Evolutionary conservation across 2,329 filamentous ascomycete species (phyloP).

Genomic region (Microsporum ferrugineum): DNA sequence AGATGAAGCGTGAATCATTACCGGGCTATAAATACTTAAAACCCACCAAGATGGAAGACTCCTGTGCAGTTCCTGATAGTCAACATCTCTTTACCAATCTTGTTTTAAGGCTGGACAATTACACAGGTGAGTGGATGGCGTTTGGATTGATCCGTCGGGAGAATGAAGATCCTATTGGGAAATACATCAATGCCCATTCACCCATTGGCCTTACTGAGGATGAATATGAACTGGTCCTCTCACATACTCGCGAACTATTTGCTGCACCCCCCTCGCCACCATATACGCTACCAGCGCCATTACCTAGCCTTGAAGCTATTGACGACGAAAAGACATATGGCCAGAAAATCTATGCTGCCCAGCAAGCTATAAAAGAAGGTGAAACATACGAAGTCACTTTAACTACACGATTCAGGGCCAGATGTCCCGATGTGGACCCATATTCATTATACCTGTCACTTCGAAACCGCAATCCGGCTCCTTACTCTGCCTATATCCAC

Average conservation of each 20-base stretch:
- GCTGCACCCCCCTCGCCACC: slow-evolving; percentile 3
- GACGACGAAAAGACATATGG: slow-evolving; percentile 45
- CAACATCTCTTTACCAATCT: slow-evolving; percentile 12
- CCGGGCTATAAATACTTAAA: slow-evolving; percentile 10
- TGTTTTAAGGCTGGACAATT: slow-evolving; percentile 12
- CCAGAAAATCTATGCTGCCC: slow-evolving; percentile 55
- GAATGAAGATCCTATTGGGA: slow-evolving; percentile 33
- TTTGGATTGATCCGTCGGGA: slow-evolving; percentile 15
- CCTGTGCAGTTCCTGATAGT: slow-evolving; percentile 4
- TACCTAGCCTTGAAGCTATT: slow-evolving; percentile 11
- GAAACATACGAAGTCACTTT: slow-evolving; percentile 80
- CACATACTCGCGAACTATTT: slow-evolving; percentile 5
- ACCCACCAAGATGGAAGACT: not conserved
- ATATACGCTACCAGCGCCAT: slow-evolving; percentile 2
- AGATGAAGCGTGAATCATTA: slow-evolving; percentile 12
- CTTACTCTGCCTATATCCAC: slow-evolving; percentile 72
- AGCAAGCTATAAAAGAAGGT: slow-evolving; percentile 60
- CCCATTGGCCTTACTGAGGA: slow-evolving; percentile 8
- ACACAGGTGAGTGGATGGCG: slow-evolving; percentile 12
- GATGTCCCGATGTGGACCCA: slow-evolving; percentile 20
- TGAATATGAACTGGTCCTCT: slow-evolving; percentile 8
- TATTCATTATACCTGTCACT: slow-evolving; percentile 54
- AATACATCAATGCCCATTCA: slow-evolving; percentile 32
- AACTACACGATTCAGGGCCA: slow-evolving; percentile 61
- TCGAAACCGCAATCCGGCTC: slow-evolving; percentile 61